Base-by-base conservation (phyloP, 306 rosid genomes). In the Herpetospermum pedunculosum region DNA sequence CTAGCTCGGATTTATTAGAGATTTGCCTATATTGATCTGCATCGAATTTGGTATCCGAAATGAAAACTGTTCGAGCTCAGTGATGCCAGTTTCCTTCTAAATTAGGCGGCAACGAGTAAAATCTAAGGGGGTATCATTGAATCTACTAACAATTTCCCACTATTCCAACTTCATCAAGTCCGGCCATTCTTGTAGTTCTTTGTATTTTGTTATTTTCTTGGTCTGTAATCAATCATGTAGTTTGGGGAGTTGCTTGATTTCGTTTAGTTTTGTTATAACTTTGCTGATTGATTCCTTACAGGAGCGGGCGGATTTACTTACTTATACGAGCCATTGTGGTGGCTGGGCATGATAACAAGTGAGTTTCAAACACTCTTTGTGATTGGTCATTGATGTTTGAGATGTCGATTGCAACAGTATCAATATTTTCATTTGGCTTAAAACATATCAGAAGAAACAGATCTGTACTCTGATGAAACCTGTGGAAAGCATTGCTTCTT, bases 261-360 rank as follows among this genome's bases (percentile, higher is more conserved):
- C 26, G 35, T 41, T 8, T 28, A 48, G 57, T 18, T 38, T 5
- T 60, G 48, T 62, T 25, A 12, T 19, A n/a, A 19, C 44, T 49
- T 11, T 19, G 3, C 44, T 29, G 46, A 49, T 50, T 50, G 11
- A 16, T 41, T 40, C 35, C 1, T 37, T 78, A 25, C 44, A 90
- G 96, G 96, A 74, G 83, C 78, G 65, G 96, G 96, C 65, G 96
- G 96, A 46, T 90, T 86, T 71, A 87, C 92, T 49, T 90, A 90
- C 86, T 83, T 90, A 82, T 88, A 88, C 26, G 96, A 90, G 77
- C 96, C 96, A 0, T 90, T 90, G 34, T 90, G 96, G 96, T 90
- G 96, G 96, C 84, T 88, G 52, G 96, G 96, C 79, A 88, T 90
- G 96, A 86, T 88, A 79, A 86, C 96, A 53, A 90, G 96, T 90